These are phyloP conservation scores for Penicillium sp. DNA, from an alignment of 2,329 filamentous ascomycete species.

Conservation along the genomic window DNA sequence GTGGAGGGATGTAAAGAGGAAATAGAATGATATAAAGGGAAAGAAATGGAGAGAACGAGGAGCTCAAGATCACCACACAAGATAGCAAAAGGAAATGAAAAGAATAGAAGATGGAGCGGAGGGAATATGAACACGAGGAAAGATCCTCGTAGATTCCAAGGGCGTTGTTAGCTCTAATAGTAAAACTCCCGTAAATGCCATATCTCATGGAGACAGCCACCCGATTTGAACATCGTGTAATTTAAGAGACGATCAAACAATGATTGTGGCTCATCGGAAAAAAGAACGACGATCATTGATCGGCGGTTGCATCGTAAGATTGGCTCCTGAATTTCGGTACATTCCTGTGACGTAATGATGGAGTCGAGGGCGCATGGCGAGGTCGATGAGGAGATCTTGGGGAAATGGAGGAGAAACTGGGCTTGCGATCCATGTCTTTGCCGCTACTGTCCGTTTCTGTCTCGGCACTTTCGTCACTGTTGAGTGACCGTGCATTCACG, in stretches of 20 bases:
- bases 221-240: not conserved
- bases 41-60: conserved; percentile 5
- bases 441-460: conserved; percentile 42
- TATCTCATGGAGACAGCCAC: not conserved
- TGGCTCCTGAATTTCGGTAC: conserved; percentile 29
- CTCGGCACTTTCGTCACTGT: conserved; percentile 31
- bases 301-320: conserved; percentile 34
- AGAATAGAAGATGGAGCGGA: conserved; percentile 2
- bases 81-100: conserved; percentile 4
- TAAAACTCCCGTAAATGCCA: not conserved
- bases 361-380: conserved; percentile 38
- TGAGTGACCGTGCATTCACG: conserved; percentile 32
- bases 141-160: not conserved
- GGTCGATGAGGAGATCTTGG: conserved; percentile 28
- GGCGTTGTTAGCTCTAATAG: not conserved
- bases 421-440: conserved; percentile 34
- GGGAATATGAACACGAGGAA: not conserved
- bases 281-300: conserved; percentile 14
- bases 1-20: conserved; percentile 11
- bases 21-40: conserved; percentile 5
- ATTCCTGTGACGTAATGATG: conserved; percentile 30
- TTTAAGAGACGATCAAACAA: not conserved
- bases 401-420: conserved; percentile 22
- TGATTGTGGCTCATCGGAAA: not conserved
- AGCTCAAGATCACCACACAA: not conserved